Evolutionary conservation across 140 eudicot species (phyloP).

Genomic region (Bidens hawaiensis): DNA sequence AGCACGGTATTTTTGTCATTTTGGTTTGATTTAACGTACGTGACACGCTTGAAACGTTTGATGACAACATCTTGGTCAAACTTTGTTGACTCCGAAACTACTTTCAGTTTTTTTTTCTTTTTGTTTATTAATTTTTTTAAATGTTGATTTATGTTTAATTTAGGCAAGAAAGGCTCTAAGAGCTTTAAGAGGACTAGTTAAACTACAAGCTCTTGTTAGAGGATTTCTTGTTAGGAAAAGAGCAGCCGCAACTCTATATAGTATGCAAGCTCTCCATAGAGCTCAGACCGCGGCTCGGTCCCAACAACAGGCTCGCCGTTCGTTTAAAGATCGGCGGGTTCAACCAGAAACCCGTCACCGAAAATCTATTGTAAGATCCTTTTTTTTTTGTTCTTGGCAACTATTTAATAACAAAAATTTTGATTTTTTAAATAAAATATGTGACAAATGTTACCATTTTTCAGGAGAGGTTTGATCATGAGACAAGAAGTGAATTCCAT

Average conservation of each 20-base stretch:
- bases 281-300: slow-evolving; percentile 61
- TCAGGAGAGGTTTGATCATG: slow-evolving; percentile 70
- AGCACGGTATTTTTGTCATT: neutral
- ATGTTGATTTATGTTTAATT: neutral
- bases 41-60: neutral
- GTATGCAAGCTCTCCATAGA: slow-evolving; percentile 86
- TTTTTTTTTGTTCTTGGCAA: neutral
- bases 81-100: neutral
- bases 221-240: slow-evolving; percentile 83
- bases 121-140: neutral
- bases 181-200: slow-evolving; percentile 81
- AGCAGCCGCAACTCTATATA: slow-evolving; percentile 74
- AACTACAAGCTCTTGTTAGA: slow-evolving; percentile 81
- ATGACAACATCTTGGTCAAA: neutral
- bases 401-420: neutral
- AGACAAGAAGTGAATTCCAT: slow-evolving; percentile 52
- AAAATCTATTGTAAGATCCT: slow-evolving; percentile 49
- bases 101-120: neutral
- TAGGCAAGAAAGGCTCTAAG: slow-evolving; percentile 85
- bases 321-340: slow-evolving; percentile 33
- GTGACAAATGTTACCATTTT: neutral
- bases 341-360: slow-evolving; percentile 48
- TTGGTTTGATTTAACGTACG: slow-evolving; percentile 1
- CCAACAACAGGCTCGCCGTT: slow-evolving; percentile 67
- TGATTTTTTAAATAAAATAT: neutral